These are phyloP conservation scores for Lineolata rhizophorae DNA, from an alignment of 495 filamentous ascomycete species.

Conservation along the genomic window DNA sequence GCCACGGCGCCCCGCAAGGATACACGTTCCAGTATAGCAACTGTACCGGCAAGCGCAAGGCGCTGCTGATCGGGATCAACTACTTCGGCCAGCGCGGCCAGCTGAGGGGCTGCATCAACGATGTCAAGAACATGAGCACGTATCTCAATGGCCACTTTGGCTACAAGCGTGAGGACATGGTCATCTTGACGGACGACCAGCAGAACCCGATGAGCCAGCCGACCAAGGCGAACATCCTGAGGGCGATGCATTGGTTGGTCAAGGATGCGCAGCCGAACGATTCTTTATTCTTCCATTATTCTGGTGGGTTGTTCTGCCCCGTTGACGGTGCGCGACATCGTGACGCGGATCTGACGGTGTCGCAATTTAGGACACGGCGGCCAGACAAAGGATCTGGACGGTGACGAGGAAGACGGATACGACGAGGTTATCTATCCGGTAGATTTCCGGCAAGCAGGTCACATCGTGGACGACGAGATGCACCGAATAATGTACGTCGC, in stretches of 20 bases:
- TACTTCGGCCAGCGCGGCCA: constrained; percentile 89
- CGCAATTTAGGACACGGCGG: constrained; percentile 92
- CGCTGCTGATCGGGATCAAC: constrained; percentile 90
- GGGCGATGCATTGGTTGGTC: constrained; percentile 97
- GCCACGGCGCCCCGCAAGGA: constrained; percentile 50
- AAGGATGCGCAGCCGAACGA: constrained; percentile 89
- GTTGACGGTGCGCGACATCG: neutral
- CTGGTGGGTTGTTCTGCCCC: constrained; percentile 42
- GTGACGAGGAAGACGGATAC: constrained; percentile 86
- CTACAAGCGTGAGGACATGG: constrained; percentile 95
- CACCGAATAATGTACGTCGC: constrained; percentile 62
- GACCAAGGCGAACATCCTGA: constrained; percentile 84
- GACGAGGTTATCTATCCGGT: constrained; percentile 98
- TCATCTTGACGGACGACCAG: constrained; percentile 90
- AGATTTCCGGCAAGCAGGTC: constrained; percentile 72
- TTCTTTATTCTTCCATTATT: constrained; percentile 97
- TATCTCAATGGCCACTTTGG: constrained; percentile 82
- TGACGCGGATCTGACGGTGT: no score
- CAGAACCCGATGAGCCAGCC: constrained; percentile 94
- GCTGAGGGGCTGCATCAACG: constrained; percentile 89
- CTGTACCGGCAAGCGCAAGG: constrained; percentile 80
- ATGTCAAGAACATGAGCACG: constrained; percentile 90
- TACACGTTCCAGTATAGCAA: constrained; percentile 82
- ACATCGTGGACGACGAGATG: constrained; percentile 98
- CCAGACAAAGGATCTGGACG: constrained; percentile 88